These are phyloP conservation scores for Erythrophleum fordii DNA, from an alignment of 306 rosid species.

Conservation along the genomic window DNA sequence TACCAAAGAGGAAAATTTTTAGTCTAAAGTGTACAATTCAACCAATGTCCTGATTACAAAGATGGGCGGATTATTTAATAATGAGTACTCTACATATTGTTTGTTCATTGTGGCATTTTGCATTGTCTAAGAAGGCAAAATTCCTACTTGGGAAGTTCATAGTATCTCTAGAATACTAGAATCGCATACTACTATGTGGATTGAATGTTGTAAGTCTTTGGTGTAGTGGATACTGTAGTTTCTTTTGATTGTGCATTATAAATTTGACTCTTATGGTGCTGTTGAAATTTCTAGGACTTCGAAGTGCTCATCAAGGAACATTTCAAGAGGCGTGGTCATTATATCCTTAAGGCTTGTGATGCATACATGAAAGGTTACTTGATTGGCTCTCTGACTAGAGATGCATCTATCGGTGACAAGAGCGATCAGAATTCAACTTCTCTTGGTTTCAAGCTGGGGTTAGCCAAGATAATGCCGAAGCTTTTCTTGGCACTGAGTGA, in stretches of 20 bases:
- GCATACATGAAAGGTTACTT: conserved; percentile 88
- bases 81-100: neutral
- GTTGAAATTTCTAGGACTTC: conserved; percentile 67
- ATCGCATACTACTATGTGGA: conserved; percentile 8
- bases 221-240: conserved; percentile 7
- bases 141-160: conserved; percentile 1
- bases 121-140: neutral
- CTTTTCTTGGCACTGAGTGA: conserved; percentile 68
- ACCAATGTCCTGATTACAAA: neutral
- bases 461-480: conserved; percentile 84
- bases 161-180: conserved; percentile 11
- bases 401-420: conserved; percentile 65
- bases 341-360: conserved; percentile 95
- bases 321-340: conserved; percentile 83
- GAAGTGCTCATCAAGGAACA: conserved; percentile 81
- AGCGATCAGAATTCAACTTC: conserved; percentile 78
- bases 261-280: conserved; percentile 36
- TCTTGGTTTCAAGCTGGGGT: conserved; percentile 94
- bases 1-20: neutral
- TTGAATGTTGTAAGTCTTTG: conserved; percentile 21
- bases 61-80: neutral
- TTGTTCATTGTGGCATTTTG: conserved; percentile 5
- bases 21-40: neutral
- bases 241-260: conserved; percentile 29
- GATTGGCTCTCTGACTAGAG: conserved; percentile 79